Evolutionary conservation across 176 grass and related monocot species (phyloP).

Genomic region (Hordeum vulgare): DNA sequence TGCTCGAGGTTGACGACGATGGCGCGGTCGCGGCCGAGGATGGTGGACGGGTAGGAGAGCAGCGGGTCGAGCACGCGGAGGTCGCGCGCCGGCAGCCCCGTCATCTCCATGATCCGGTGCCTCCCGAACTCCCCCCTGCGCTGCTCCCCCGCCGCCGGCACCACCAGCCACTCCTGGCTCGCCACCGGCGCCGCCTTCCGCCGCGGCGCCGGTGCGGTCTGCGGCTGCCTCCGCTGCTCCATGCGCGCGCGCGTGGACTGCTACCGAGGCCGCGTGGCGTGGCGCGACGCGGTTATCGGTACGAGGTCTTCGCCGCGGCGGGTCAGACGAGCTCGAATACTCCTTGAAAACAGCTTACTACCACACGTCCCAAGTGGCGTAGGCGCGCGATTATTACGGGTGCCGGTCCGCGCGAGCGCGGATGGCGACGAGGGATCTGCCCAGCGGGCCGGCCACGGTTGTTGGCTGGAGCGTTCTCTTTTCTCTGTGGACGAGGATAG

Average conservation of each 20-base stretch:
- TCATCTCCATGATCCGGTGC: slow-evolving; percentile 79
- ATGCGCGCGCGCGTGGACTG: neutral
- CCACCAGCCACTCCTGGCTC: slow-evolving; percentile 74
- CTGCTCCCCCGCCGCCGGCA: slow-evolving; percentile 48
- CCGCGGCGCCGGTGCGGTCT: neutral
- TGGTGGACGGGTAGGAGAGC: slow-evolving; percentile 80
- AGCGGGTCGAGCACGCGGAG: slow-evolving; percentile 69
- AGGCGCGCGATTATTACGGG: too few species aligned
- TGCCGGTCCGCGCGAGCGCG: too few species aligned
- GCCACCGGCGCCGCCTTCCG: neutral
- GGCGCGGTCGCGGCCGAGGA: slow-evolving; percentile 72
- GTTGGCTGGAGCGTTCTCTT: too few species aligned
- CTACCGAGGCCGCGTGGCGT: neutral
- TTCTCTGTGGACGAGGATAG: too few species aligned
- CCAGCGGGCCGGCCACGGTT: too few species aligned
- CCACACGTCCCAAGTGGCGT: too few species aligned
- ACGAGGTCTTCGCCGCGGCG: neutral
- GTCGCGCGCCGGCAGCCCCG: slow-evolving; percentile 75
- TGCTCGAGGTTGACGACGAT: slow-evolving; percentile 81
- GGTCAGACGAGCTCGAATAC: too few species aligned
- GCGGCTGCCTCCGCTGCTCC: slow-evolving; percentile 25
- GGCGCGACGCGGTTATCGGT: neutral
- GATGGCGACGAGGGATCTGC: too few species aligned
- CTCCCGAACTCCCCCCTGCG: slow-evolving; percentile 46
- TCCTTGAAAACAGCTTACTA: too few species aligned